Conservation (phyloP, 139 green algal genomes). For the Coelastrella sp. region DNA sequence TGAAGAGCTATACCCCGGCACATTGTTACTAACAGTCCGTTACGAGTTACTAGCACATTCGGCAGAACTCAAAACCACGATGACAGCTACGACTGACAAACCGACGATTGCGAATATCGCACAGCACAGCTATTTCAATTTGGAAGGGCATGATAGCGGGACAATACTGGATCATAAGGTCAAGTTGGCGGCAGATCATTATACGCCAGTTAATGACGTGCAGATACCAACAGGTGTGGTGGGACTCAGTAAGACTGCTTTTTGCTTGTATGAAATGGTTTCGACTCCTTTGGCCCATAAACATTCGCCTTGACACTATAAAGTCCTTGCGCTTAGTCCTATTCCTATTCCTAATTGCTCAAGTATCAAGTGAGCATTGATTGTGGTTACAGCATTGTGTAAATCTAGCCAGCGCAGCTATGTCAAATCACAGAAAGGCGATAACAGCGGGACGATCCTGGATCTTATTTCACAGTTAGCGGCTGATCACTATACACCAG, state of each 20-base stretch:
- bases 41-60: constrained; percentile 77
- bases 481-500: constrained; percentile 70
- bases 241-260: no score
- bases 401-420: constrained; percentile 85
- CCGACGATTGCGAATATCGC: constrained; percentile 85
- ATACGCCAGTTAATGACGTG: constrained; percentile 62
- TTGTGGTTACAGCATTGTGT: no score
- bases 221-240: constrained; percentile 67
- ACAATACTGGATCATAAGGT: constrained; percentile 7
- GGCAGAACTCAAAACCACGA: constrained; percentile 59
- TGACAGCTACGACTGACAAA: constrained; percentile 70
- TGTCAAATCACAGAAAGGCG: constrained; percentile 88
- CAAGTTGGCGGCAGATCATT: constrained; percentile 59
- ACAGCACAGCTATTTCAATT: constrained; percentile 97
- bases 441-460: neutral
- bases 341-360: no score
- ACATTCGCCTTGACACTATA: no score
- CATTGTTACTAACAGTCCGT: constrained; percentile 71
- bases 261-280: no score
- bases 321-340: no score
- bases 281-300: no score
- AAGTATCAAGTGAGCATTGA: no score
- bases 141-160: constrained; percentile 56
- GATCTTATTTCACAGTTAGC: constrained; percentile 36
- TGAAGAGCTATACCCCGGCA: constrained; percentile 75